phyloP scores from a whole-genome alignment of 2,329 filamentous ascomycete genomes.

The Boeremia exigua region DNA sequence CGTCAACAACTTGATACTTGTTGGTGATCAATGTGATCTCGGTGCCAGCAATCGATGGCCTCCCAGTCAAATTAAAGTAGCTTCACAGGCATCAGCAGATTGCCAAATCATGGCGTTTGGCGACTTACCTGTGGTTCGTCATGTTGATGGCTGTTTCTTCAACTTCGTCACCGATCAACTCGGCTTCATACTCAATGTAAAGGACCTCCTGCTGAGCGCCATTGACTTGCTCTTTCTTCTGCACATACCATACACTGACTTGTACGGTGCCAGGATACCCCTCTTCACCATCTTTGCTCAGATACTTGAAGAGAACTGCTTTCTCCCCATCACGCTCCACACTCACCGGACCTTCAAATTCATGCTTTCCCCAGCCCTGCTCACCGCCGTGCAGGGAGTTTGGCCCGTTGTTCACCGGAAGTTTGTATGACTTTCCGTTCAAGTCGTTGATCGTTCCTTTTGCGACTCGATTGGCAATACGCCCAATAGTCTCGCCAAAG shows the following conservation, averaged over 20 bases:
- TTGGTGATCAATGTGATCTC: conserved; percentile 64
- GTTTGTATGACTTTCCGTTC: conserved; percentile 72
- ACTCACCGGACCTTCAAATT: conserved; percentile 74
- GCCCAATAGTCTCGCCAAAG: conserved; percentile 94
- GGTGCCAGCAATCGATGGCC: conserved; percentile 67
- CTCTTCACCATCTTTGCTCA: conserved; percentile 82
- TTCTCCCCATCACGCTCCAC: conserved; percentile 58
- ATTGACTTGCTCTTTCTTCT: conserved; percentile 68
- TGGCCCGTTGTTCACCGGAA: conserved; percentile 76
- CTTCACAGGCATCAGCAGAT: conserved; percentile 45
- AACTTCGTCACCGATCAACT: conserved; percentile 73
- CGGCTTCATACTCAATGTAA: conserved; percentile 87
- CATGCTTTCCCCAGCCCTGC: conserved; percentile 80
- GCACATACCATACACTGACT: conserved; percentile 77
- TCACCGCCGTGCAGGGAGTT: conserved; percentile 67
- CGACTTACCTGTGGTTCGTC: conserved; percentile 86
- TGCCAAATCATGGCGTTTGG: too few species aligned
- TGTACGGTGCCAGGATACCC: conserved; percentile 88
- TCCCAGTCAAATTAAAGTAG: conserved; percentile 71
- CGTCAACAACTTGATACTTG: conserved; percentile 76
- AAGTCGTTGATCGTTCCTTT: conserved; percentile 72
- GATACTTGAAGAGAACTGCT: conserved; percentile 56
- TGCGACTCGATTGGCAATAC: conserved; percentile 78
- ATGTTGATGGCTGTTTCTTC: conserved; percentile 93
- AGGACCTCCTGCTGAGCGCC: conserved; percentile 73